Percentiles rank a stretch among this genome's conserved stretches.
Evolutionary conservation across 139 green algal species (phyloP).

Genomic region (Chlamydomonas sphaeroides): DNA sequence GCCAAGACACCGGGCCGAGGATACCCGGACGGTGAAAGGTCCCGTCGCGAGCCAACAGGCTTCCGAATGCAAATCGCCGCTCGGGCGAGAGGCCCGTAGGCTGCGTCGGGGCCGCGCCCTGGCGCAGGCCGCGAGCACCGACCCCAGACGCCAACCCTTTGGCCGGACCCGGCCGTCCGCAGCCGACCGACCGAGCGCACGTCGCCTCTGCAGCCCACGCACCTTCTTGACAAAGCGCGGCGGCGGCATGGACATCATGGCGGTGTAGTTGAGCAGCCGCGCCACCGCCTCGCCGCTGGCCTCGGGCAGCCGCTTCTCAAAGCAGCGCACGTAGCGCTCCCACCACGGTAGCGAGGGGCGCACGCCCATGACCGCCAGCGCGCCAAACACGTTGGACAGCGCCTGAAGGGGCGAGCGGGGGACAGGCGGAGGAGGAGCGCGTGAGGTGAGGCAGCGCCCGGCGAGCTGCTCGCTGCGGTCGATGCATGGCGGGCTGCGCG

Average conservation of each 20-base stretch:
- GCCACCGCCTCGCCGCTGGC: neutral
- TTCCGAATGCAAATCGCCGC: no score
- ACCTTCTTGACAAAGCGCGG: no score
- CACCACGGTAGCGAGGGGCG: neutral
- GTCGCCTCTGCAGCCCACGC: neutral
- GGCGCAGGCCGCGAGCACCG: neutral
- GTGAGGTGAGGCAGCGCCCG: no score
- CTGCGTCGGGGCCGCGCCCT: no score
- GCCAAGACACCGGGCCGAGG: neutral
- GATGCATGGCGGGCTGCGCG: no score
- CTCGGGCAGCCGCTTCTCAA: neutral
- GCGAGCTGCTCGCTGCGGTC: no score
- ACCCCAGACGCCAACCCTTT: neutral
- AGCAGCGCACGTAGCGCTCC: neutral
- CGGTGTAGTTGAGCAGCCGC: neutral
- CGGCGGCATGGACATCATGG: neutral
- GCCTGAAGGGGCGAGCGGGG: neutral
- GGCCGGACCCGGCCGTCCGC: neutral
- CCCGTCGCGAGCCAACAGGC: neutral
- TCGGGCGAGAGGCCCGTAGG: neutral
- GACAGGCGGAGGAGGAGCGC: no score
- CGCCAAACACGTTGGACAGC: slow-evolving; percentile 13
- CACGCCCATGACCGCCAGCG: slow-evolving; percentile 9
- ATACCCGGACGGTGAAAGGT: neutral
- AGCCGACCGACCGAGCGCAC: neutral